Percentiles rank a stretch among this genome's conserved stretches.
Conservation (phyloP, 257 asterid species). For the Avicennia marina region DNA sequence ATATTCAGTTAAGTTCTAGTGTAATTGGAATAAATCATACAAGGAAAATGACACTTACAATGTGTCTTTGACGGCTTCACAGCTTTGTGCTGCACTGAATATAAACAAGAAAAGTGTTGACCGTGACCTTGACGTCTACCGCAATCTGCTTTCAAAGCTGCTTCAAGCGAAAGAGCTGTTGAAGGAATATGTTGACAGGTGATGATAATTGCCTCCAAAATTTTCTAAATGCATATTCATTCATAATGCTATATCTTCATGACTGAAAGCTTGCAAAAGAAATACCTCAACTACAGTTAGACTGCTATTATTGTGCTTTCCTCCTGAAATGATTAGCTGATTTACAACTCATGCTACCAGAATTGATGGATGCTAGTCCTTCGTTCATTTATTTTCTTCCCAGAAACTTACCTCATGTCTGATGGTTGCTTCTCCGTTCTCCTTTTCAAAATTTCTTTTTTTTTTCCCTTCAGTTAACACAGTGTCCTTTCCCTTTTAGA, state of each 20-base stretch:
- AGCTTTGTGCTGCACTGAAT: constrained; percentile 91
- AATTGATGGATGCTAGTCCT: not conserved
- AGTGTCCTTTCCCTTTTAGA: too few species aligned
- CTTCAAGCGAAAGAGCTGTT: constrained; percentile 96
- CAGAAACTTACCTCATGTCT: too few species aligned
- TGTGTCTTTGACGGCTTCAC: constrained; percentile 23
- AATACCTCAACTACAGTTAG: not conserved
- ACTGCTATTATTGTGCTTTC: too few species aligned
- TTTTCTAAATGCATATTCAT: not conserved
- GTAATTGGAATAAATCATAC: not conserved
- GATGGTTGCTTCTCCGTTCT: not conserved
- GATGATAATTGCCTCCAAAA: constrained; percentile 26
- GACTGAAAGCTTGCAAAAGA: not conserved
- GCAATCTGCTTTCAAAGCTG: constrained; percentile 91
- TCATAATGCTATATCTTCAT: not conserved
- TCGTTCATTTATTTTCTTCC: not conserved
- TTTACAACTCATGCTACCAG: not conserved
- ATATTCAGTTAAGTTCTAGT: not conserved
- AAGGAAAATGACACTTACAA: not conserved
- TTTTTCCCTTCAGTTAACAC: not conserved
- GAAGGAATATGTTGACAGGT: constrained; percentile 92
- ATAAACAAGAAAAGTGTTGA: constrained; percentile 86
- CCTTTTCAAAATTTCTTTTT: not conserved
- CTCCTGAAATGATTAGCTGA: not conserved
- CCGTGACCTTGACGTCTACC: constrained; percentile 93